Conservation (phyloP, 345 rosid genomes). For the Dimocarpus longan region DNA sequence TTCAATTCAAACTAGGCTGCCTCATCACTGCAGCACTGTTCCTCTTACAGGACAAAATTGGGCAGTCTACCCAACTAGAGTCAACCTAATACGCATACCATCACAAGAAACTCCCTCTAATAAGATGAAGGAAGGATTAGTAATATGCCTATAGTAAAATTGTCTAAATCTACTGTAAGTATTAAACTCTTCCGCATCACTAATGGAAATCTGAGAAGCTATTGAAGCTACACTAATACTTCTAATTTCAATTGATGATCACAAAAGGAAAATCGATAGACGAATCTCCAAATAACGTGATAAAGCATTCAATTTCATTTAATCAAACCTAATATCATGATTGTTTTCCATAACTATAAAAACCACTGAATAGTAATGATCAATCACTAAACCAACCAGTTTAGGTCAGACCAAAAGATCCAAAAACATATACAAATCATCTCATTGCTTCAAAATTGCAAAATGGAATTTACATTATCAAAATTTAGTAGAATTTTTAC, state of each 20-base stretch:
- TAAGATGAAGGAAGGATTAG: background rate
- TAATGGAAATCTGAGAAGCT: background rate
- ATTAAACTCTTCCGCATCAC: background rate
- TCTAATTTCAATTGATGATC: background rate
- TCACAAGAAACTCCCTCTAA: background rate
- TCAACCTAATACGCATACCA: background rate
- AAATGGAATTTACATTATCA: background rate
- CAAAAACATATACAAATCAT: background rate
- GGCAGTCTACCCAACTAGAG: background rate
- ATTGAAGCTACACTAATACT: background rate
- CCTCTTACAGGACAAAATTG: background rate
- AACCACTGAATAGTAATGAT: background rate
- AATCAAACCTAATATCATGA: background rate
- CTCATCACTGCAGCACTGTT: background rate
- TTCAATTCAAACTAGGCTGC: background rate
- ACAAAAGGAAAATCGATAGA: background rate
- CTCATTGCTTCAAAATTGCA: background rate
- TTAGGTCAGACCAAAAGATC: background rate
- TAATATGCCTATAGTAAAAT: background rate
- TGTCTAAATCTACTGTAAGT: background rate
- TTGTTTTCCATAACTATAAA: background rate
- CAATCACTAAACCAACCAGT: background rate
- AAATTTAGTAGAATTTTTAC: background rate
- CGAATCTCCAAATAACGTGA: background rate
- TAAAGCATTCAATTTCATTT: background rate